Evolutionary conservation across 768 basidiomycete species (phyloP), one percentile per base, ranked within the genome.

Genomic region (Grammothele lineata): DNA sequence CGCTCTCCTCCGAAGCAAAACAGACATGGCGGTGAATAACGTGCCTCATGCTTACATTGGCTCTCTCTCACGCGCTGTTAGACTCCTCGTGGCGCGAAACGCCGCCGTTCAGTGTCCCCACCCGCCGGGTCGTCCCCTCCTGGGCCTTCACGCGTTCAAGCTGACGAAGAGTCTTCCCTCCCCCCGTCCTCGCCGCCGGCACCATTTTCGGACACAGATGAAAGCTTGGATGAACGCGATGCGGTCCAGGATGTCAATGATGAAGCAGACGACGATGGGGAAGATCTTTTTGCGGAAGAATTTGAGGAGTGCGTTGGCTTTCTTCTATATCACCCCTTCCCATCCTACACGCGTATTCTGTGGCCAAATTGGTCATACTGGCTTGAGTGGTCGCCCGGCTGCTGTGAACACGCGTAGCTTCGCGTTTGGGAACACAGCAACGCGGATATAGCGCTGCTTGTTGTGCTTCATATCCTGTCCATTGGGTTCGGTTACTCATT

Each of bases 271-370:
- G 78, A 77, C n/a, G 87, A 89, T 19, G 90, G 89, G 30, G 95
- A 97, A 65, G 95, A 98, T 69, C 79, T 99, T 35, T 97, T 94
- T 65, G 88, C 76, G 26, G 82, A 92, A n/a, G 73, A 71, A 40
- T 66, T 90, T 48, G 80, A 87, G 64, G 76, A 75, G 94, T 90
- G 61, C 56, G 81, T 64, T 45, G 9, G 5, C 12, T 10, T 0
- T 15, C 18, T 30, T 32, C 43, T 33, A 36, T 32, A 24, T 50
- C 12, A 6, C 35, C 35, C 19, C 25, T 12, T 44, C 38, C 40
- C 37, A 35, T 36, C 21, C 46, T 12, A 32, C 27, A 30, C 27
- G 8, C 14, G 7, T 30, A 30, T 30, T 14, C 14, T 30, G 27
- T 7, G 27, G 14, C 27, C n/a, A n/a, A 30, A 30, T 30, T 30